Percentiles rank a stretch among this genome's conserved stretches.
Conservation (phyloP, 2,329 filamentous ascomycete genomes). For the Gaeumannomyces sp. region DNA sequence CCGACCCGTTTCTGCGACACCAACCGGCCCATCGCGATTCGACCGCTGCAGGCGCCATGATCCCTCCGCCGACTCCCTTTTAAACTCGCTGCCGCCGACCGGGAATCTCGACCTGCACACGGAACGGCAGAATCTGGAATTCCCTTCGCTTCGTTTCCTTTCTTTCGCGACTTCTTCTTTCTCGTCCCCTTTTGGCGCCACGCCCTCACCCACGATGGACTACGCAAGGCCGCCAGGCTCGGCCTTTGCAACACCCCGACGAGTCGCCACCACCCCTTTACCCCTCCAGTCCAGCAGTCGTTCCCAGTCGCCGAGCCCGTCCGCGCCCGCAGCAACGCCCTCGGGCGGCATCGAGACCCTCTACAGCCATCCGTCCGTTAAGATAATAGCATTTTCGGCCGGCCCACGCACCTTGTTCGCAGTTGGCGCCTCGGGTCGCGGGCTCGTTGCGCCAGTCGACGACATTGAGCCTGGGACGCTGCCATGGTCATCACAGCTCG, state of each 20-base stretch:
- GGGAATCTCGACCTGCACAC: not conserved
- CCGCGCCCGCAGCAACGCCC: conserved; percentile 19
- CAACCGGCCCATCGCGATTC: conserved; percentile 2
- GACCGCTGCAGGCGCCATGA: not conserved
- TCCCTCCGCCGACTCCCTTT: not conserved
- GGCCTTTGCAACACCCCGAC: conserved; percentile 19
- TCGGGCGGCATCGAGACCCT: conserved; percentile 55
- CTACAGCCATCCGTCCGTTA: conserved; percentile 66
- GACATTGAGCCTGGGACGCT: conserved; percentile 55
- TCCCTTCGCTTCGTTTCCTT: not conserved
- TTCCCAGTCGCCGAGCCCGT: conserved; percentile 16
- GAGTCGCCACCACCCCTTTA: conserved; percentile 32
- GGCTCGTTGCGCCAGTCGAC: conserved; percentile 22
- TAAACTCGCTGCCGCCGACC: not conserved
- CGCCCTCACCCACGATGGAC: conserved; percentile 17
- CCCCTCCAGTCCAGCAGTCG: conserved; percentile 13
- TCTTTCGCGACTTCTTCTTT: not conserved
- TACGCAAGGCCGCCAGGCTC: conserved; percentile 17
- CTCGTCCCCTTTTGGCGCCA: not conserved
- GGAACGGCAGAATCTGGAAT: not conserved
- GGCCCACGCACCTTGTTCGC: conserved; percentile 23
- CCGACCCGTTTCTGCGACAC: conserved; percentile 2
- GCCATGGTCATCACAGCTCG: conserved; percentile 67
- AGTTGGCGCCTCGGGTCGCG: conserved; percentile 26
- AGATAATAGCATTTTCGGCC: conserved; percentile 54